Percentiles rank a stretch among this genome's conserved stretches.
Evolutionary conservation across 2,329 filamentous ascomycete genomes (phyloP).

Genomic region (Periglandula ipomoeae): DNA sequence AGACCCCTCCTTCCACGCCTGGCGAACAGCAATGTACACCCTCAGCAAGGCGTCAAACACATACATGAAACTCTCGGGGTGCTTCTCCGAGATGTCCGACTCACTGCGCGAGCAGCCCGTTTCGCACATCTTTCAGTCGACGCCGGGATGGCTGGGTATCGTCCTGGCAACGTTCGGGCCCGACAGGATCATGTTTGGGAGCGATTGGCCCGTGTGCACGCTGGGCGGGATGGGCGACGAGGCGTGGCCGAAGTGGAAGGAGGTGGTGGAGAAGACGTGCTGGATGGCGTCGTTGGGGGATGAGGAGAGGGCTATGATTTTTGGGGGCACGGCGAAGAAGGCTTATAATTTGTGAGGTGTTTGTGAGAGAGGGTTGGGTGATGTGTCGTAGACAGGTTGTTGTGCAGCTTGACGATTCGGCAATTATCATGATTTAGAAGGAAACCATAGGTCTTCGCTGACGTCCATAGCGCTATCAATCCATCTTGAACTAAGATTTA

Average conservation of each 20-base stretch:
- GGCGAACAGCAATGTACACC: slow-evolving; percentile 58
- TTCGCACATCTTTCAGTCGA: slow-evolving; percentile 50
- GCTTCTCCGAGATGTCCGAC: slow-evolving; percentile 68
- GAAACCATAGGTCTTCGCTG: too few species aligned
- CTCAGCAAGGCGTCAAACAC: slow-evolving; percentile 56
- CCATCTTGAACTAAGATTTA: too few species aligned
- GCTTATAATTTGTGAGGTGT: slow-evolving; percentile 51
- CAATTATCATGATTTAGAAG: too few species aligned
- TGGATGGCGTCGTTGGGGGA: slow-evolving; percentile 51
- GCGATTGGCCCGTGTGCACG: slow-evolving; percentile 90
- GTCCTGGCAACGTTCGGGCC: slow-evolving; percentile 65
- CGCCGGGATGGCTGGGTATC: slow-evolving; percentile 63
- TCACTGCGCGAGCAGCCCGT: slow-evolving; percentile 37
- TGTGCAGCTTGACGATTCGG: too few species aligned
- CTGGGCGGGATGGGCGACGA: slow-evolving; percentile 35
- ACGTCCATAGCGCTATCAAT: too few species aligned
- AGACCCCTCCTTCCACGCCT: slow-evolving; percentile 54
- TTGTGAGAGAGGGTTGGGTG: not conserved
- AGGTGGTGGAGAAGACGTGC: slow-evolving; percentile 59
- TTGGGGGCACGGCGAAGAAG: slow-evolving; percentile 60
- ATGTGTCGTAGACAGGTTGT: not conserved
- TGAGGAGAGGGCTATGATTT: slow-evolving; percentile 57
- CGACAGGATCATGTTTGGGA: slow-evolving; percentile 74
- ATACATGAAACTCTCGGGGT: slow-evolving; percentile 91
- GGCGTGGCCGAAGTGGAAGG: slow-evolving; percentile 70